Conservation (phyloP, 2,329 filamentous ascomycete species). For the Diplocarpon mali region DNA sequence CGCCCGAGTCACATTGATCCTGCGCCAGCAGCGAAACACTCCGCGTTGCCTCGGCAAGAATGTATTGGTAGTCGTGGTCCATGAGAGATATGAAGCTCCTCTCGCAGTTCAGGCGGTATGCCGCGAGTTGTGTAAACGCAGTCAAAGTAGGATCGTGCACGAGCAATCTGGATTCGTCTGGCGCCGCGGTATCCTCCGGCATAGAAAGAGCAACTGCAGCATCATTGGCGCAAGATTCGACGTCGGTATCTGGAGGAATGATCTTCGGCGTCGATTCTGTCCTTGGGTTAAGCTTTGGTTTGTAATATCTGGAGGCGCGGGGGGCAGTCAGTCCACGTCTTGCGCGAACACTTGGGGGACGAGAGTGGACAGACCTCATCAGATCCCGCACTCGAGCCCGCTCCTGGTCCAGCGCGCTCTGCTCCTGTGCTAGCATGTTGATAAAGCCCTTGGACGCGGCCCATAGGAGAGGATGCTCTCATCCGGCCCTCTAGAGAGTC, state of each 20-base stretch:
- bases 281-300: neutral
- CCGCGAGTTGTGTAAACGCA: conserved; percentile 36
- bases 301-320: neutral
- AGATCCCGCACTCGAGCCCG: conserved; percentile 1
- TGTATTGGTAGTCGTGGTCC: conserved; percentile 17
- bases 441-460: neutral
- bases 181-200: neutral
- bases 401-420: neutral
- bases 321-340: too few species aligned
- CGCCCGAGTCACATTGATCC: conserved; percentile 3
- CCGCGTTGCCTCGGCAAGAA: conserved; percentile 18
- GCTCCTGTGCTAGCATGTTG: neutral
- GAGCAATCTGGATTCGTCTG: conserved; percentile 3
- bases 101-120: conserved; percentile 34
- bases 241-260: neutral
- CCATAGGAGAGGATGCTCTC: neutral
- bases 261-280: neutral
- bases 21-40: conserved; percentile 11
- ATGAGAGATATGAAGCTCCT: conserved; percentile 35
- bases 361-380: neutral
- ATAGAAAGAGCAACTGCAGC: neutral
- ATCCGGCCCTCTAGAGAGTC: neutral
- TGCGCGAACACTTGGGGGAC: neutral
- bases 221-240: neutral
- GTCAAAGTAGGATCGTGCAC: conserved; percentile 31